Conservation (phyloP, 1,284 basidiomycete species). For the Trametes polyzona region DNA sequence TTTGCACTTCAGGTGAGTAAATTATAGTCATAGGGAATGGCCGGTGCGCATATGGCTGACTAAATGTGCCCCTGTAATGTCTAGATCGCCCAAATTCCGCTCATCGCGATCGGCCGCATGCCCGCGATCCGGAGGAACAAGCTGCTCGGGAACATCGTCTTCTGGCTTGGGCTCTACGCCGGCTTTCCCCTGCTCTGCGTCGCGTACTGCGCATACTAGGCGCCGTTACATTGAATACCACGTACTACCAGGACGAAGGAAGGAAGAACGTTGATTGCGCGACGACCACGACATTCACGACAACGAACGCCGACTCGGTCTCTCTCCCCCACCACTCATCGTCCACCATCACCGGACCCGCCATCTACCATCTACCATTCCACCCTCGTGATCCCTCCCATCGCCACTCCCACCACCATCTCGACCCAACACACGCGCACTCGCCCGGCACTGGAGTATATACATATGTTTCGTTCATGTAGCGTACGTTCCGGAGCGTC, state of each 20-base stretch:
- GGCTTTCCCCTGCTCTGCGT: constrained; percentile 95
- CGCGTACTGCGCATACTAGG: constrained; percentile 74
- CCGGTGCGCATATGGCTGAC: background rate
- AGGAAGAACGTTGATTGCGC: too few species aligned
- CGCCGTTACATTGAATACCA: too few species aligned
- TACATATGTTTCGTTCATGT: background rate
- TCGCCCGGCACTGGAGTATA: background rate
- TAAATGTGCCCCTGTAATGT: constrained; percentile 2
- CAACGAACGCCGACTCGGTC: too few species aligned
- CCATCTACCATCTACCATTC: background rate
- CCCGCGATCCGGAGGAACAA: constrained; percentile 81
- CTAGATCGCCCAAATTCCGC: constrained; percentile 89
- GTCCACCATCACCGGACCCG: background rate
- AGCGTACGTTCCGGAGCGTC: too few species aligned
- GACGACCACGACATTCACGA: background rate
- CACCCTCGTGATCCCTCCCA: too few species aligned
- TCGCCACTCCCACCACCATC: background rate
- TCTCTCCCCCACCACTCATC: background rate
- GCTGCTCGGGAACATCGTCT: constrained; percentile 81
- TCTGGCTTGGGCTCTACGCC: constrained; percentile 90
- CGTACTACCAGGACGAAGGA: too few species aligned
- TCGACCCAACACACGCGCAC: background rate
- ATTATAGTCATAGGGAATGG: background rate
- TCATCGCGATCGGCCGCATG: constrained; percentile 83
- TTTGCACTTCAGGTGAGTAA: constrained; percentile 61